Evolutionary conservation across 805 yeast species (phyloP).

Genomic region (Teunomyces tritomae): DNA sequence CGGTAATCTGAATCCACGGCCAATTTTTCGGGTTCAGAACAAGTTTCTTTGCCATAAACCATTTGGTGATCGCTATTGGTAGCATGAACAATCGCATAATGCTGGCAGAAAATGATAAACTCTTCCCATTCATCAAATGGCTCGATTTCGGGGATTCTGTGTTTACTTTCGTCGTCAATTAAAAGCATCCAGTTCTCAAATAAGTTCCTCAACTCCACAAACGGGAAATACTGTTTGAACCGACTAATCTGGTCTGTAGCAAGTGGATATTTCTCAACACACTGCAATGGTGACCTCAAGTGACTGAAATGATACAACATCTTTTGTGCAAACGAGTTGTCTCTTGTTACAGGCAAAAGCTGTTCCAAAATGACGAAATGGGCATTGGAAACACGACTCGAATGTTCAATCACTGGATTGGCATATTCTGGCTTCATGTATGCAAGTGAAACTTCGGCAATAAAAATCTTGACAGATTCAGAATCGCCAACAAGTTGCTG

Average conservation of each 20-base stretch:
- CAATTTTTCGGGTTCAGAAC: not conserved
- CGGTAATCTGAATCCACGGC: not conserved
- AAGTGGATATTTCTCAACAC: constrained; percentile 58
- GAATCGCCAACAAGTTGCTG: constrained; percentile 18
- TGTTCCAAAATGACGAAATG: constrained; percentile 73
- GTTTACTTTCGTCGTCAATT: constrained; percentile 37
- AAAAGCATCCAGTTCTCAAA: constrained; percentile 55
- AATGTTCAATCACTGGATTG: constrained; percentile 52
- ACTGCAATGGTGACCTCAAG: constrained; percentile 64
- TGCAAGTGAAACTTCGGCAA: constrained; percentile 82
- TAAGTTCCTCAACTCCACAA: constrained; percentile 53
- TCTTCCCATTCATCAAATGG: constrained; percentile 86
- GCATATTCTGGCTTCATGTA: constrained; percentile 72
- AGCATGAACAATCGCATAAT: constrained; percentile 68
- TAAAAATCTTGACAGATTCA: constrained; percentile 51
- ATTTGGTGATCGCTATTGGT: constrained; percentile 29
- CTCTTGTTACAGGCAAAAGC: constrained; percentile 58
- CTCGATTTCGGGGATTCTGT: constrained; percentile 50
- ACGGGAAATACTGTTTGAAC: constrained; percentile 47
- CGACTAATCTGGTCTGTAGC: constrained; percentile 48
- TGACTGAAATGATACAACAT: constrained; percentile 72
- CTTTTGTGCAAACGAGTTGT: constrained; percentile 68
- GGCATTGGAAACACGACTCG: constrained; percentile 46
- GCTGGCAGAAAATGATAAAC: constrained; percentile 71
- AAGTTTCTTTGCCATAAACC: not conserved